These are phyloP conservation scores for Cladosporium oxysporum DNA, from an alignment of 2,329 filamentous ascomycete genomes.

Conservation along the genomic window DNA sequence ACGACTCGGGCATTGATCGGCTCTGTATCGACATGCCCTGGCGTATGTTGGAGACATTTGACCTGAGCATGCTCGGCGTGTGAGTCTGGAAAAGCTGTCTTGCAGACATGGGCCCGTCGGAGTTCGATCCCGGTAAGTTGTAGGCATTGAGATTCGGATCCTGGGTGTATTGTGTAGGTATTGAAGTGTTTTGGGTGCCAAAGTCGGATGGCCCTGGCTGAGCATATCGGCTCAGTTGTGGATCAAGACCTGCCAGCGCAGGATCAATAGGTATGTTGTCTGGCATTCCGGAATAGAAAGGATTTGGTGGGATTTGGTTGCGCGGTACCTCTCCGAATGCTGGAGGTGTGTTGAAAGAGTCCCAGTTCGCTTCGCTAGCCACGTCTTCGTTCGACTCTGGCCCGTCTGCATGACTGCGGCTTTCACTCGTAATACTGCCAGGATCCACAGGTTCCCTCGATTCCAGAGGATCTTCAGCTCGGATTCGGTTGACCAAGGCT, in stretches of 20 bases:
- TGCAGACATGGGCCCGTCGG: neutral
- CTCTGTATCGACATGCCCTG: slow-evolving; percentile 11
- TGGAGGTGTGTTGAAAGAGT: slow-evolving; percentile 4
- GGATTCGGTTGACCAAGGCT: slow-evolving; percentile 18
- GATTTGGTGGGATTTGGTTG: neutral
- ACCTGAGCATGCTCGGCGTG: slow-evolving; percentile 9
- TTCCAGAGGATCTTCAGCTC: slow-evolving; percentile 13
- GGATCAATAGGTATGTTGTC: slow-evolving; percentile 18
- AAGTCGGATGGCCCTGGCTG: neutral
- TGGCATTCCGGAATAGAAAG: slow-evolving; percentile 1
- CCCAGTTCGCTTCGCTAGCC: slow-evolving; percentile 16
- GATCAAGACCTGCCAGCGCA: slow-evolving; percentile 4
- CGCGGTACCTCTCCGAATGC: slow-evolving; percentile 6
- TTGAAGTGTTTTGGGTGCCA: neutral
- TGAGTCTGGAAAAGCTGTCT: slow-evolving; percentile 5
- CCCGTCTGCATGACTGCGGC: neutral
- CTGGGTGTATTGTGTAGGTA: neutral
- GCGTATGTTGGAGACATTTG: neutral
- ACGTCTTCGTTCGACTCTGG: slow-evolving; percentile 9
- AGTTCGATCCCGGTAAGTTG: neutral
- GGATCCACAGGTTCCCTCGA: slow-evolving; percentile 10
- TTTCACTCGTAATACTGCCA: slow-evolving; percentile 11
- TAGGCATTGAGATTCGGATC: slow-evolving; percentile 4
- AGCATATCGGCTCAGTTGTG: slow-evolving; percentile 1
- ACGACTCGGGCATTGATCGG: slow-evolving; percentile 1